Percentiles rank a stretch among this genome's conserved stretches.
Evolutionary conservation across 805 yeast genomes (phyloP).

Genomic region (Kluyveromyces lactis): DNA sequence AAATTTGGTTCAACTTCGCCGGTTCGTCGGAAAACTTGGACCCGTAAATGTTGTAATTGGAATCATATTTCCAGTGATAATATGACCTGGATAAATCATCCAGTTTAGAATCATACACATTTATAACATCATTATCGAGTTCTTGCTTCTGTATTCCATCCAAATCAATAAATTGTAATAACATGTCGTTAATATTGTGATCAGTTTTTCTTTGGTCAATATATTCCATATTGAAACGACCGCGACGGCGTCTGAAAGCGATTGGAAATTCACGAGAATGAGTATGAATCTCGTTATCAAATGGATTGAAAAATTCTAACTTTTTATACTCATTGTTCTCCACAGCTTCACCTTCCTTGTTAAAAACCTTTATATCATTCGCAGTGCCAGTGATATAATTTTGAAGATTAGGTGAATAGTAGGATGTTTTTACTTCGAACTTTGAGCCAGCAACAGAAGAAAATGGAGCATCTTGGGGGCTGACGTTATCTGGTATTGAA

Average conservation of each 20-base stretch:
- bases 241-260: conserved; percentile 65
- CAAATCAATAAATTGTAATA: conserved; percentile 36
- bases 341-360: conserved; percentile 27
- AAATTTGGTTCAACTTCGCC: conserved; percentile 69
- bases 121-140: conserved; percentile 18
- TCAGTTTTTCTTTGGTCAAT: conserved; percentile 63
- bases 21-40: conserved; percentile 69
- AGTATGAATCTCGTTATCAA: conserved; percentile 23
- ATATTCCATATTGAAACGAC: conserved; percentile 61
- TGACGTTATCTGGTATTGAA: conserved; percentile 44
- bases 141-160: conserved; percentile 27
- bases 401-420: conserved; percentile 32
- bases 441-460: conserved; percentile 67
- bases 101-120: conserved; percentile 39
- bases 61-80: conserved; percentile 62
- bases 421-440: conserved; percentile 56
- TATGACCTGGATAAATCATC: conserved; percentile 42
- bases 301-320: conserved; percentile 32
- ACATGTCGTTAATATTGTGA: conserved; percentile 28
- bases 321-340: conserved; percentile 22
- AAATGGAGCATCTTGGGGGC: conserved; percentile 63
- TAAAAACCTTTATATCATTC: conserved; percentile 16
- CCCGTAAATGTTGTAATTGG: conserved; percentile 39
- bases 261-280: conserved; percentile 37
- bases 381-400: conserved; percentile 24